Evolutionary conservation across 1,284 basidiomycete species (phyloP).

Genomic region (Veloboletus limbatus): DNA sequence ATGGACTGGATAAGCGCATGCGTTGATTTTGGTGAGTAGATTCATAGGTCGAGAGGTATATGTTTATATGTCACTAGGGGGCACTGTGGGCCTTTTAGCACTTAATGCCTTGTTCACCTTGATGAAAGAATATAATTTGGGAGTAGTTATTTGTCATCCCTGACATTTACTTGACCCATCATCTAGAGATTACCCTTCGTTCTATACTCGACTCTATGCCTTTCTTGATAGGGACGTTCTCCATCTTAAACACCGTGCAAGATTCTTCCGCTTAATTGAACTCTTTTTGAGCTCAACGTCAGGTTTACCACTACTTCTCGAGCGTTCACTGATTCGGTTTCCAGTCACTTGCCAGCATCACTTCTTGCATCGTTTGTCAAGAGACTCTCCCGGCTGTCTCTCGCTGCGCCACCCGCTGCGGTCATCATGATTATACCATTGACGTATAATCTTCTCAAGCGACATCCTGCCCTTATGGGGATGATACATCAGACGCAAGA

Average conservation of each 20-base stretch:
- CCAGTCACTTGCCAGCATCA: constrained; percentile 82
- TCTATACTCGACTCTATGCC: constrained; percentile 92
- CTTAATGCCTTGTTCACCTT: constrained; percentile 91
- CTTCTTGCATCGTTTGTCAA: constrained; percentile 95
- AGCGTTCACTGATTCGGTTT: constrained; percentile 6
- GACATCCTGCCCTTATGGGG: constrained; percentile 87
- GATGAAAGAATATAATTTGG: constrained; percentile 94
- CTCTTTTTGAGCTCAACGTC: constrained; percentile 89
- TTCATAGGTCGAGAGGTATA: neutral
- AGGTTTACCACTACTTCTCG: constrained; percentile 31
- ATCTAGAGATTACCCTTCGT: constrained; percentile 87
- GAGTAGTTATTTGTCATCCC: constrained; percentile 32
- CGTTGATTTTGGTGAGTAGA: constrained; percentile 72
- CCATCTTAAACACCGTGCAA: constrained; percentile 88
- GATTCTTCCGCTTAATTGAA: constrained; percentile 93
- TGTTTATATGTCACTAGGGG: constrained; percentile 50
- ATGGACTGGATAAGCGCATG: constrained; percentile 95
- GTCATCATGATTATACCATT: constrained; percentile 91
- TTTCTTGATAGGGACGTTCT: constrained; percentile 86
- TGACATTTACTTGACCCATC: constrained; percentile 1
- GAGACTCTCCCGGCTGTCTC: constrained; percentile 80
- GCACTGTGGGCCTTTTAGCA: constrained; percentile 84
- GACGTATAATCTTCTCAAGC: constrained; percentile 92
- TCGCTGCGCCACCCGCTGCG: constrained; percentile 86
- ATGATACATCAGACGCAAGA: constrained; percentile 81